Conservation (phyloP, 1,284 basidiomycete genomes). For the Leucoagaricus sp. region DNA sequence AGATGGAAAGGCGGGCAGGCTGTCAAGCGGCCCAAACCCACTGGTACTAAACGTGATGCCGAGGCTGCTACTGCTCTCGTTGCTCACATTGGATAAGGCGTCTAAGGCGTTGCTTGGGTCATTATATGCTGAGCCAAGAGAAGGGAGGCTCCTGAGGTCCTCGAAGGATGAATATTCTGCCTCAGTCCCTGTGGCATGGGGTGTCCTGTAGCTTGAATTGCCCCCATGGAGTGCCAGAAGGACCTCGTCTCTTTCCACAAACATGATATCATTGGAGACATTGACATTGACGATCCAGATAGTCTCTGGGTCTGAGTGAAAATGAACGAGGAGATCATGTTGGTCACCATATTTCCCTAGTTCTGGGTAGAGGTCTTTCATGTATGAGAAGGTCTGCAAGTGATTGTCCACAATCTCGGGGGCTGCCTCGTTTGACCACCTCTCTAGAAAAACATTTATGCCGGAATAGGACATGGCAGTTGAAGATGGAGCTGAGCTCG, state of each 20-base stretch:
- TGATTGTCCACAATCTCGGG: not conserved
- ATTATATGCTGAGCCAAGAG: too few species aligned
- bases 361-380: conserved; percentile 6
- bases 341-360: not conserved
- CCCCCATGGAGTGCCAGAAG: too few species aligned
- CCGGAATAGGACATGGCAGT: not conserved
- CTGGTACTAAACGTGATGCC: not conserved
- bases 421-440: not conserved
- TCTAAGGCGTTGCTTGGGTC: too few species aligned
- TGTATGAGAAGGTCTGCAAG: not conserved
- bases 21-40: not conserved
- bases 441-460: not conserved
- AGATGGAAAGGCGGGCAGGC: not conserved
- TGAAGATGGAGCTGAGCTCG: not conserved
- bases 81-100: too few species aligned
- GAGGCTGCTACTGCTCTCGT: not conserved
- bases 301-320: not conserved
- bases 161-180: too few species aligned
- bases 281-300: conserved; percentile 7
- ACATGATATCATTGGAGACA: not conserved
- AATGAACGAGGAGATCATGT: not conserved
- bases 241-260: not conserved
- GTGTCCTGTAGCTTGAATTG: too few species aligned
- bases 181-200: too few species aligned
- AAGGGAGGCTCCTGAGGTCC: too few species aligned